These are phyloP conservation scores for Sanghuangporus weigelae DNA, from an alignment of 1,284 basidiomycete species.

Conservation along the genomic window DNA sequence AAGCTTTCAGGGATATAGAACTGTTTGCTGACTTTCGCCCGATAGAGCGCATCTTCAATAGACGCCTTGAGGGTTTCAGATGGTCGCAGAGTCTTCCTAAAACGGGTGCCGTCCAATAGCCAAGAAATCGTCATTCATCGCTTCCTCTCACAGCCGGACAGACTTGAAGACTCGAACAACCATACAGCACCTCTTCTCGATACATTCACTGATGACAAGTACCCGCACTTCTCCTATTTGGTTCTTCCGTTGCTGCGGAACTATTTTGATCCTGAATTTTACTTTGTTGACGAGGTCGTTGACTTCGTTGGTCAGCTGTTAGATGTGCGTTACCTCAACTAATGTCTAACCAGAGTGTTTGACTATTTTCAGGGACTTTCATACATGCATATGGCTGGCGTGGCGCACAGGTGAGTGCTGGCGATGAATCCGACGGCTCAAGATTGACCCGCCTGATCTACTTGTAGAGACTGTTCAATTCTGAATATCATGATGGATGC, in stretches of 20 bases:
- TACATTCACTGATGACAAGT: not conserved
- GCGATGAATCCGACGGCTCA: not conserved
- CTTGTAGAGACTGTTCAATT: not conserved
- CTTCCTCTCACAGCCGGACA: not conserved
- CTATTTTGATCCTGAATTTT: slow-evolving; percentile 5
- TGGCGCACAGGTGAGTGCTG: slow-evolving; percentile 1
- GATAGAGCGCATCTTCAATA: not conserved
- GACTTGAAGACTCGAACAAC: not conserved
- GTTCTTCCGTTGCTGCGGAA: slow-evolving; percentile 12
- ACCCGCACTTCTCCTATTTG: slow-evolving; percentile 1
- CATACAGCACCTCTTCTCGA: slow-evolving; percentile 10
- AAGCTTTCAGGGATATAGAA: not conserved
- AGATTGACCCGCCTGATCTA: not conserved
- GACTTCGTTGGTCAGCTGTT: slow-evolving; percentile 11
- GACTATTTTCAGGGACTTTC: not conserved
- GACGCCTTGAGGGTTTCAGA: slow-evolving; percentile 2
- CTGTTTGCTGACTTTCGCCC: not conserved
- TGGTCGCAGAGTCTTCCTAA: slow-evolving; percentile 7
- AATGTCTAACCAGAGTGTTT: not conserved
- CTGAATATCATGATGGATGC: slow-evolving; percentile 28
- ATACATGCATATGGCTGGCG: not conserved
- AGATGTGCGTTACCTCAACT: not conserved
- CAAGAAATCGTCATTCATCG: slow-evolving; percentile 22
- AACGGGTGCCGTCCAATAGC: not conserved
- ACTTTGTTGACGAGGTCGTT: slow-evolving; percentile 5